Conservation (phyloP, 129 eudicot species). For the Centella asiatica region DNA sequence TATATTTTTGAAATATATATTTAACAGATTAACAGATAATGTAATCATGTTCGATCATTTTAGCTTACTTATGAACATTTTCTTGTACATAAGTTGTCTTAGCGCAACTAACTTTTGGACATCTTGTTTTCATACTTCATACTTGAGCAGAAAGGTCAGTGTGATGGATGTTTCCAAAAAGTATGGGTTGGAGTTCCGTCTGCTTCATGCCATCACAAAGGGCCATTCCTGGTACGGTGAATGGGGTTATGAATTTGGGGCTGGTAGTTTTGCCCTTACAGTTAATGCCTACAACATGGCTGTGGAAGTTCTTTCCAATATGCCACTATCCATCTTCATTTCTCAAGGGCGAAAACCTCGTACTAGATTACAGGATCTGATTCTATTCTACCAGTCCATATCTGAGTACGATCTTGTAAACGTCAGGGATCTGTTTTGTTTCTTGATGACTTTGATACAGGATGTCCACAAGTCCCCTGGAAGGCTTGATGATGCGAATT, state of each 20-base stretch:
- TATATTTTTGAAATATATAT: too few relatives aligned
- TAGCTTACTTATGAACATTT: too few relatives aligned
- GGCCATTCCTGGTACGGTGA: conserved; percentile 94
- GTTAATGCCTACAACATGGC: conserved; percentile 50
- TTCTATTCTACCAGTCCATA: conserved; percentile 59
- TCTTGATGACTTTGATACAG: conserved; percentile 45
- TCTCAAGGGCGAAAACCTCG: conserved; percentile 70
- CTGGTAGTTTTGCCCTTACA: conserved; percentile 80
- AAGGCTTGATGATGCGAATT: conserved; percentile 17
- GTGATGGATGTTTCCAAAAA: conserved; percentile 95
- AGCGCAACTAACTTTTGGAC: background rate
- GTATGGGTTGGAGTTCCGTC: conserved; percentile 68
- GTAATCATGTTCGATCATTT: too few relatives aligned
- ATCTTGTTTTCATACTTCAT: background rate
- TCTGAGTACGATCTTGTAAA: conserved; percentile 62
- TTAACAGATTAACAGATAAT: too few relatives aligned
- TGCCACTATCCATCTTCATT: conserved; percentile 44
- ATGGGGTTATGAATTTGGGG: conserved; percentile 90
- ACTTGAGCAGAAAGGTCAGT: conserved; percentile 60
- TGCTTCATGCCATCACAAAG: conserved; percentile 63
- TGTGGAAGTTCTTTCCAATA: conserved; percentile 50
- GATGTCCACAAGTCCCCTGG: conserved; percentile 31
- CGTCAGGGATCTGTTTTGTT: conserved; percentile 54
- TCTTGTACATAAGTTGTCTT: too few relatives aligned
- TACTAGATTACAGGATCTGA: conserved; percentile 61